Conservation (phyloP, 345 rosid genomes). For the Arabidopsis thaliana region DNA sequence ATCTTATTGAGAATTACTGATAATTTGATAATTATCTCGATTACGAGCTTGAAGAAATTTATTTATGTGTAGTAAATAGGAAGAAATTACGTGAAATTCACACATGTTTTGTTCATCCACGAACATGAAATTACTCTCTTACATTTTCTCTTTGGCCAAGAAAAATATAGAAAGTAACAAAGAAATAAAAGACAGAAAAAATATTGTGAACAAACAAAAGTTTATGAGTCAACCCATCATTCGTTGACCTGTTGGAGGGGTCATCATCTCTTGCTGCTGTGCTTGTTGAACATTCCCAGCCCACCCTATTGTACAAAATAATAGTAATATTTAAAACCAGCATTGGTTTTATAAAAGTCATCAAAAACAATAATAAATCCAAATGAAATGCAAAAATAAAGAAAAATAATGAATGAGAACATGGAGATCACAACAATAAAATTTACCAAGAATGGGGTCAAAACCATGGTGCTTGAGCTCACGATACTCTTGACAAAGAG, state of each 20-base stretch:
- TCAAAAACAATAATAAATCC: background rate
- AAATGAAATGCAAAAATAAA: background rate
- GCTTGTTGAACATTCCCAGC: slow-evolving; percentile 21
- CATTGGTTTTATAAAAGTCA: background rate
- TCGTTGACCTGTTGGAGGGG: slow-evolving; percentile 38
- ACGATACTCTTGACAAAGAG: slow-evolving; percentile 65
- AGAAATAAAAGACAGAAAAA: background rate
- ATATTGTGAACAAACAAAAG: background rate
- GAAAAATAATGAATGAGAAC: background rate
- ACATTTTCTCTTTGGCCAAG: background rate
- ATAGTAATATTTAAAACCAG: background rate
- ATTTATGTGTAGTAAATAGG: background rate
- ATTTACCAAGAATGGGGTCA: slow-evolving; percentile 59
- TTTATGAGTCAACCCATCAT: slow-evolving; percentile 42
- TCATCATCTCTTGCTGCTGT: slow-evolving; percentile 36
- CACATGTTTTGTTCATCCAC: slow-evolving; percentile 6
- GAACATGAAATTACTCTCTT: slow-evolving; percentile 3
- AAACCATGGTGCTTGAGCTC: slow-evolving; percentile 63
- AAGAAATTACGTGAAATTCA: slow-evolving; percentile 9
- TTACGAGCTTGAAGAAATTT: background rate
- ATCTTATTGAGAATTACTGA: background rate
- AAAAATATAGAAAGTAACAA: background rate
- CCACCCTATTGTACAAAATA: slow-evolving; percentile 31
- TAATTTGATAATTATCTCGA: background rate
- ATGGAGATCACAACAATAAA: background rate